phyloP scores from a whole-genome alignment of 2,329 filamentous ascomycete species.

The Fusarium albidum region DNA sequence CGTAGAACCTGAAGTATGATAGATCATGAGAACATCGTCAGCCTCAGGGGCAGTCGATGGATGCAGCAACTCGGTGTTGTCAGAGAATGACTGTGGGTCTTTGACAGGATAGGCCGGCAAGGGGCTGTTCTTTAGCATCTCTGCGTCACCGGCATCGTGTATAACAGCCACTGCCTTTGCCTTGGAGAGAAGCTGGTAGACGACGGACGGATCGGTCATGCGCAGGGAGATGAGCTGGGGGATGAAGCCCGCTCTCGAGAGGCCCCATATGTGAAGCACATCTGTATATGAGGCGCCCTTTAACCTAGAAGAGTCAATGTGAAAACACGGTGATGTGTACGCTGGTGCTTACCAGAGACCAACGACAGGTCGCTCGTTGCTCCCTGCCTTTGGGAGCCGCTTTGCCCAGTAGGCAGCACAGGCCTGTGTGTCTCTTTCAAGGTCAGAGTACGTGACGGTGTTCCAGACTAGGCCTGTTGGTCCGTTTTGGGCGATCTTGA shows the following conservation, averaged over 20 bases:
- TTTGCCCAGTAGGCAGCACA: slow-evolving; percentile 23
- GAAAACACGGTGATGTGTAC: background rate
- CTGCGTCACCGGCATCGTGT: slow-evolving; percentile 7
- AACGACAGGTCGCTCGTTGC: slow-evolving; percentile 17
- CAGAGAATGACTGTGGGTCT: background rate
- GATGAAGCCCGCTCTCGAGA: slow-evolving; percentile 31
- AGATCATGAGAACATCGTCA: slow-evolving; percentile 19
- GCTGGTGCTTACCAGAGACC: slow-evolving; percentile 25
- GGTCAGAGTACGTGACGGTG: slow-evolving; percentile 16
- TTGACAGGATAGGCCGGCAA: slow-evolving; percentile 4
- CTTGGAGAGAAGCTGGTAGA: slow-evolving; percentile 23
- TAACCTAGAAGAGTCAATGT: slow-evolving; percentile 8
- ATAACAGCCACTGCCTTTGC: slow-evolving; percentile 22
- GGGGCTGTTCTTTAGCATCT: slow-evolving; percentile 1
- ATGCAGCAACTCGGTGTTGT: background rate
- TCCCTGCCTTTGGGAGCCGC: background rate
- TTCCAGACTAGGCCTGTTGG: slow-evolving; percentile 4
- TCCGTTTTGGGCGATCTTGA: slow-evolving; percentile 18
- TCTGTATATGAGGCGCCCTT: slow-evolving; percentile 26
- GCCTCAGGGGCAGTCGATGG: background rate
- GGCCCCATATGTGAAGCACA: slow-evolving; percentile 25
- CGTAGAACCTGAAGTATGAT: slow-evolving; percentile 35
- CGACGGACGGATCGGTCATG: slow-evolving; percentile 25
- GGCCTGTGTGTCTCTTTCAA: slow-evolving; percentile 18
- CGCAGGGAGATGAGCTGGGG: slow-evolving; percentile 31